Base-by-base conservation (phyloP, 495 filamentous ascomycete genomes). In the Annulohypoxylon stygium region DNA sequence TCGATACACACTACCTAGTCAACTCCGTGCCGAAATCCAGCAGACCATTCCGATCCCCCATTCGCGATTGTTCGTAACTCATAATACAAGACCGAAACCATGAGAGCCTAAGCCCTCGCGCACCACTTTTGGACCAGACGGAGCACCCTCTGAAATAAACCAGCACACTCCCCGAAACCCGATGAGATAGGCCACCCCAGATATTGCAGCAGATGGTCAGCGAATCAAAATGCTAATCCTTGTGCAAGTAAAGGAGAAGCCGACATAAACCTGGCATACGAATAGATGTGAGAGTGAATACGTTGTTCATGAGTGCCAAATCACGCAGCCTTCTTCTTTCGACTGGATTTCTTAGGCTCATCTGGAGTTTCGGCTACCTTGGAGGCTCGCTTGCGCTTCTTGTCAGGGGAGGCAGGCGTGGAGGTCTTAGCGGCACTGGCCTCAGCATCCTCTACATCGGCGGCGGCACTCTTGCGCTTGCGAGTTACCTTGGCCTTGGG, bases 361-460 rank as follows among this genome's bases (percentile, higher is more conserved):
- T 84, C 84, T 4, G 77, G 69, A 9, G 78, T 78, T 37, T 82
- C 79, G 4, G 81, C 79, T 7, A 79, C 81, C 76, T 86, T 86
- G 60, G 84, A 84, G 10, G 75, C 79, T 54, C 84, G 76, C 87
- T 91, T 92, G 78, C 90, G 89, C 88, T 92, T 93, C 86, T 90
- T 91, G 57, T 86, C 84, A 14, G 84, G 84, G 79, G 83, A 85
- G 36, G 80, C 80, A 11, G 83, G 82, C n/a, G 82, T 83, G 68
- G 82, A 82, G 65, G 82, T 83, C 75, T 83, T 82, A 87, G 88
- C 88, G 47, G 80, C 75, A 50, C 79, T 78, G 53, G 70, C 71
- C 61, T 79, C 77, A 9, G 54, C 67, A 58, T 72, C 74, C 62
- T 89, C 85, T 30, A 81, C 79, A 61, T 90, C 85, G n/a, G 80